phyloP scores from a whole-genome alignment of 805 yeast species.

The Pichia nakasei region DNA sequence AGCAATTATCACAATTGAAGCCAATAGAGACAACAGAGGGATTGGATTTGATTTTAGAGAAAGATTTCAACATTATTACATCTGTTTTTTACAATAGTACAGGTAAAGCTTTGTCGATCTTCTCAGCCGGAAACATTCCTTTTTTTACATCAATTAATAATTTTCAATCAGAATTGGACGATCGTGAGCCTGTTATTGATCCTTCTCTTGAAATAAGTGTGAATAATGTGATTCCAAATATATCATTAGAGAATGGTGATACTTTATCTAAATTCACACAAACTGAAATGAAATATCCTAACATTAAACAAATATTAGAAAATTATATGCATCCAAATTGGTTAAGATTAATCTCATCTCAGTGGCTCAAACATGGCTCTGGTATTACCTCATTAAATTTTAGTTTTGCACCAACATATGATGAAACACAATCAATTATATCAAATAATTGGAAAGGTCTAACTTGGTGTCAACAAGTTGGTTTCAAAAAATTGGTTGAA shows the following conservation, averaged over 20 bases:
- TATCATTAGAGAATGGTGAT: slow-evolving; percentile 27
- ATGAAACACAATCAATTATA: slow-evolving; percentile 48
- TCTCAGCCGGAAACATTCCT: slow-evolving; percentile 60
- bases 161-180: slow-evolving; percentile 65
- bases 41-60: slow-evolving; percentile 25
- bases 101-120: slow-evolving; percentile 56
- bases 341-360: slow-evolving; percentile 54
- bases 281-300: slow-evolving; percentile 12
- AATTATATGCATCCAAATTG: slow-evolving; percentile 54
- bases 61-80: slow-evolving; percentile 55
- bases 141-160: slow-evolving; percentile 63
- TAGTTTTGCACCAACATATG: slow-evolving; percentile 59
- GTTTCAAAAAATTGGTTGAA: slow-evolving; percentile 31
- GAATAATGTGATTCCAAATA: slow-evolving; percentile 60
- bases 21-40: slow-evolving; percentile 10
- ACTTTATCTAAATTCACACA: slow-evolving; percentile 40
- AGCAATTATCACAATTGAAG: slow-evolving; percentile 25
- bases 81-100: slow-evolving; percentile 41
- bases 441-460: slow-evolving; percentile 42
- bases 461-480: slow-evolving; percentile 47
- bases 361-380: slow-evolving; percentile 46
- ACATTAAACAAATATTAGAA: slow-evolving; percentile 30
- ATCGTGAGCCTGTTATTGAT: slow-evolving; percentile 59
- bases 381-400: slow-evolving; percentile 30
- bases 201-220: slow-evolving; percentile 45